A percentile compares a stretch with the other conserved stretches of the same genome.
phyloP scores from a whole-genome alignment of 371 early-diverging fungal genomes.

The Mortierella sp. region DNA sequence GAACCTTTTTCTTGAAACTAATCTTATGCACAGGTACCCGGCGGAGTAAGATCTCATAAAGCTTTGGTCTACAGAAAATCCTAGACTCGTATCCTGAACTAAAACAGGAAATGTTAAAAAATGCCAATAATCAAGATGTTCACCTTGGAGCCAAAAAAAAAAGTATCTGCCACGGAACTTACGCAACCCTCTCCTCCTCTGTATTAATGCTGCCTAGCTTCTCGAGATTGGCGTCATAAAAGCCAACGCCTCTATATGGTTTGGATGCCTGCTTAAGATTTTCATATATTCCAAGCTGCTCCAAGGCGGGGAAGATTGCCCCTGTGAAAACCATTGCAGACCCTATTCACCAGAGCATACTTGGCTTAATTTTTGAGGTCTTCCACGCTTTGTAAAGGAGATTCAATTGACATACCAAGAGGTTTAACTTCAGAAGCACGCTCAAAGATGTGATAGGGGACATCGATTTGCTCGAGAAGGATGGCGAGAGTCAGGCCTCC shows the following conservation, averaged over 20 bases:
- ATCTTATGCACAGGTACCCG: slow-evolving; percentile 5
- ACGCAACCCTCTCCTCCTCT: no score
- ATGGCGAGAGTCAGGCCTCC: neutral
- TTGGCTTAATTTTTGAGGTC: no score
- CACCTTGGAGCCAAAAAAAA: no score
- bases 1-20: neutral
- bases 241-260: neutral
- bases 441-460: slow-evolving; percentile 1
- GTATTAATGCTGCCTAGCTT: no score
- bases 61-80: slow-evolving; percentile 2
- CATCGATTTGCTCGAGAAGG: neutral
- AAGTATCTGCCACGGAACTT: no score
- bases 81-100: slow-evolving; percentile 7
- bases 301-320: neutral
- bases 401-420: neutral
- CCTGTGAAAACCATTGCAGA: neutral
- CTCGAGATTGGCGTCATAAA: neutral
- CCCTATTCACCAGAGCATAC: neutral
- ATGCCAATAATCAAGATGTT: no score
- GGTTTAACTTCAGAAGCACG: neutral
- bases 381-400: no score
- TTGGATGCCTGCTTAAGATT: neutral
- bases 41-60: neutral
- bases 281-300: neutral
- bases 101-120: no score